Conservation (phyloP, 139 green algal genomes). For the Astrephomene gubernaculifera region DNA sequence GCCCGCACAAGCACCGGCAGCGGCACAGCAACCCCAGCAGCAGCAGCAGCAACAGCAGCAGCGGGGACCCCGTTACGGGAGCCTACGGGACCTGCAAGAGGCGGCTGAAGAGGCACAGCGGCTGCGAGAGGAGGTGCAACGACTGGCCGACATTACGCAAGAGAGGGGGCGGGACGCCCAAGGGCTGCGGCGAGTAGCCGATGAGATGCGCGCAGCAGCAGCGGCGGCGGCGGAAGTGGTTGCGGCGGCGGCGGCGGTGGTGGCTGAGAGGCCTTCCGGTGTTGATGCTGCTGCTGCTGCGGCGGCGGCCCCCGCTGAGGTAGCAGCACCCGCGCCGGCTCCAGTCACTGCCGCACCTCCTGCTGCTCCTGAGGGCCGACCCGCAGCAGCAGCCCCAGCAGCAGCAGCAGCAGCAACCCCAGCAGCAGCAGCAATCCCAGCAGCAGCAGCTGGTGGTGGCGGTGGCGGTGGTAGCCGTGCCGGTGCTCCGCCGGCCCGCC, state of each 20-base stretch:
- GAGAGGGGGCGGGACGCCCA: too few relatives aligned
- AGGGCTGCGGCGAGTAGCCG: too few relatives aligned
- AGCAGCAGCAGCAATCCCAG: not conserved
- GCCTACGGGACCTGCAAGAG: not conserved
- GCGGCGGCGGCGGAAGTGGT: not conserved
- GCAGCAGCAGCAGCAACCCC: not conserved
- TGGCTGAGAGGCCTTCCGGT: not conserved
- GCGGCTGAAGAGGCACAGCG: not conserved
- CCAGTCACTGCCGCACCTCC: too few relatives aligned
- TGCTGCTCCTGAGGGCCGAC: too few relatives aligned
- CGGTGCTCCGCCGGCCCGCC: not conserved
- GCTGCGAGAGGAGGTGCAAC: not conserved
- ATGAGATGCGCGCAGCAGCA: not conserved
- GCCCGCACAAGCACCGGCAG: not conserved
- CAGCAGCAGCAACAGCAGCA: not conserved
- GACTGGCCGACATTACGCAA: too few relatives aligned
- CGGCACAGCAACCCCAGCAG: not conserved
- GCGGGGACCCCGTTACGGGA: not conserved
- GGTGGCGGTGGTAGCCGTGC: not conserved
- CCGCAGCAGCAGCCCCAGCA: too few relatives aligned
- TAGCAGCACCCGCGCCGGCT: too few relatives aligned
- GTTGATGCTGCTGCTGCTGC: not conserved
- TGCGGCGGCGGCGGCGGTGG: constrained; percentile 1
- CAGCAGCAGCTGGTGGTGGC: constrained; percentile 1
- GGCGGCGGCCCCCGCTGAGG: not conserved